A percentile compares a stretch with the other conserved stretches of the same genome.
These are phyloP conservation scores for Cercospora sp. DNA, from an alignment of 2,329 filamentous ascomycete species.

Conservation along the genomic window DNA sequence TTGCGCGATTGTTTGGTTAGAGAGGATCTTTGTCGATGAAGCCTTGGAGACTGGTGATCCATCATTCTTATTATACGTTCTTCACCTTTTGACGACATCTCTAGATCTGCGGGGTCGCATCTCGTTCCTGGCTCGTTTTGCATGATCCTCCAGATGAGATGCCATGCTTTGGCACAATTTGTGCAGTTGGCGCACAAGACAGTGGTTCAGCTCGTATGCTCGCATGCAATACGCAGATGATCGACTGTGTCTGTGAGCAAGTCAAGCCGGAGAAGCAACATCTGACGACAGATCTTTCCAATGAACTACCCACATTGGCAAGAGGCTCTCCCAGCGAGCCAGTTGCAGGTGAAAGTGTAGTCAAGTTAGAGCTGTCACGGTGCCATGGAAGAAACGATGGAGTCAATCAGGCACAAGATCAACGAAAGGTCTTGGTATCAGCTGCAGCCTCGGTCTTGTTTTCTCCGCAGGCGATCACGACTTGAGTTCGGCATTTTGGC, in stretches of 20 bases:
- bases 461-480: neutral
- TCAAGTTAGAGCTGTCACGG: slow-evolving; percentile 13
- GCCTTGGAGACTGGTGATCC: neutral
- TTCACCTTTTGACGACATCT: neutral
- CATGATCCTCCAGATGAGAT: neutral
- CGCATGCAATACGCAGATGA: neutral
- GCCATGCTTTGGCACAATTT: neutral
- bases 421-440: neutral
- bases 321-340: neutral
- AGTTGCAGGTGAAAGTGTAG: neutral
- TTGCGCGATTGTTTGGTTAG: neutral
- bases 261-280: slow-evolving; percentile 4
- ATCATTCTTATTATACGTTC: neutral
- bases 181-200: neutral
- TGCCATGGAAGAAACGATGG: slow-evolving; percentile 14
- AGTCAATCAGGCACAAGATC: slow-evolving; percentile 6
- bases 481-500: neutral
- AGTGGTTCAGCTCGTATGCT: slow-evolving; percentile 4
- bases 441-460: neutral
- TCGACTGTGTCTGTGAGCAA: neutral
- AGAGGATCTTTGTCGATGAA: neutral
- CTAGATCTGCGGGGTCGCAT: slow-evolving; percentile 4
- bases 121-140: neutral
- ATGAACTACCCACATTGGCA: neutral
- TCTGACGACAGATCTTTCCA: neutral